Conservation (phyloP, 2,329 filamentous ascomycete genomes). For the Talaromyces sp. region DNA sequence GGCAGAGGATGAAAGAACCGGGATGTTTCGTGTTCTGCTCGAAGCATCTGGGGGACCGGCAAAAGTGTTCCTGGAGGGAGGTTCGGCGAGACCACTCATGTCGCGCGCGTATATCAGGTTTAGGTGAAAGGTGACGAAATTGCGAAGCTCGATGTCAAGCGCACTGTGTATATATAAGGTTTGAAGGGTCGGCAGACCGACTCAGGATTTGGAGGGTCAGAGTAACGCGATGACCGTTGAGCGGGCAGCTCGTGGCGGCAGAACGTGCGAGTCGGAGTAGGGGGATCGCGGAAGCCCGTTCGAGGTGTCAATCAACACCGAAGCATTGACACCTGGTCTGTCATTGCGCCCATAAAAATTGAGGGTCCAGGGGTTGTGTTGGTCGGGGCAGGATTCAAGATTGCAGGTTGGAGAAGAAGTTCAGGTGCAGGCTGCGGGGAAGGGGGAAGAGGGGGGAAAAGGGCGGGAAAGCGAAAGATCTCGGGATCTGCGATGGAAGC, state of each 20-base stretch:
- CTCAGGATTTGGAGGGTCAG: slow-evolving; percentile 9
- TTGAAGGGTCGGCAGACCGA: not conserved
- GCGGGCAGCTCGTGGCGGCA: slow-evolving; percentile 26
- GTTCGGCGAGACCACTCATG: slow-evolving; percentile 47
- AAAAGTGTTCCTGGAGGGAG: slow-evolving; percentile 50
- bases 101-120: slow-evolving; percentile 24
- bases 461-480: slow-evolving; percentile 5
- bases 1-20: slow-evolving; percentile 50
- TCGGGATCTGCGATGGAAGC: slow-evolving; percentile 2
- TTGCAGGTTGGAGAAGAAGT: slow-evolving; percentile 10
- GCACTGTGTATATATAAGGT: not conserved
- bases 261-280: slow-evolving; percentile 30
- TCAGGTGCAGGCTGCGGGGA: slow-evolving; percentile 3
- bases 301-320: slow-evolving; percentile 35
- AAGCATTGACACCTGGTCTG: slow-evolving; percentile 28
- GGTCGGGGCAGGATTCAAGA: not conserved
- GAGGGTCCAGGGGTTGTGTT: slow-evolving; percentile 3
- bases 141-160: not conserved
- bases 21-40: slow-evolving; percentile 54
- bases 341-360: slow-evolving; percentile 31
- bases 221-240: slow-evolving; percentile 21
- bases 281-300: slow-evolving; percentile 24
- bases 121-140: not conserved
- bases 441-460: slow-evolving; percentile 1
- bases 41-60: slow-evolving; percentile 43